Evolutionary conservation across 495 filamentous ascomycete species (phyloP), one percentile per base, ranked within the genome.

Genomic region (Ramalina peruviana): DNA sequence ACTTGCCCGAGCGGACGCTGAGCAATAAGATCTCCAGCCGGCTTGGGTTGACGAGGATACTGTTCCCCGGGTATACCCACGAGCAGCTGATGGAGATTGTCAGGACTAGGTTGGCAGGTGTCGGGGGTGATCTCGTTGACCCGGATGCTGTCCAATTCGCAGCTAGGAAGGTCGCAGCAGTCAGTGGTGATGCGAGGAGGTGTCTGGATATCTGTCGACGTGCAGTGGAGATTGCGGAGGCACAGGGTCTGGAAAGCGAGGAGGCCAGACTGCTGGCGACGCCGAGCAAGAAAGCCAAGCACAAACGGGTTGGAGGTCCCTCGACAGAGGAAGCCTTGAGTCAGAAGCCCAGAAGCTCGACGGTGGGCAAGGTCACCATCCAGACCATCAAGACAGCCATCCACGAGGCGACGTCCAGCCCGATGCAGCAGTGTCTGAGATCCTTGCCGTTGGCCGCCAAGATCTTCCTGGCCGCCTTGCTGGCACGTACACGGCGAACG

Each of bases 61-160:
- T 92, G 1, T 99, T 99, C 60, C 88, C 89, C 0, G 93, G 93
- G 20, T 99, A 99, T 63, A 95, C 86, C 42, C 89, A 97, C 65
- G 86, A 87, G 41, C 93, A 97, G 63, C 73, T 99, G n/a, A 95
- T 96, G 84, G 82, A 84, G 53, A 97, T 99, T 55, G 93, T 99
- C 50, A 80, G 85, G 58, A 92, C 86, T 5, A 81, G 93, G 12
- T 76, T 99, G 6, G 79, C 82, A 54, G 85, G 83, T 25, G 86
- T 97, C 10, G 86, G 84, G 0, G 89, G 88, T 17, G 76, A 88
- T 60, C 86, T 97, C 40, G 90, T 97, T 17, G 87, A 96, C 36
- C 65, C 86, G 11, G 93, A 99, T 63, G 93, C 93, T 15, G 73
- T 99, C 37, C 92, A 97, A 66, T 99, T 99, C 60, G 93, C 93